Evolutionary conservation across 208 protist species (phyloP).

Genomic region (Tritrichomonas musculus): DNA sequence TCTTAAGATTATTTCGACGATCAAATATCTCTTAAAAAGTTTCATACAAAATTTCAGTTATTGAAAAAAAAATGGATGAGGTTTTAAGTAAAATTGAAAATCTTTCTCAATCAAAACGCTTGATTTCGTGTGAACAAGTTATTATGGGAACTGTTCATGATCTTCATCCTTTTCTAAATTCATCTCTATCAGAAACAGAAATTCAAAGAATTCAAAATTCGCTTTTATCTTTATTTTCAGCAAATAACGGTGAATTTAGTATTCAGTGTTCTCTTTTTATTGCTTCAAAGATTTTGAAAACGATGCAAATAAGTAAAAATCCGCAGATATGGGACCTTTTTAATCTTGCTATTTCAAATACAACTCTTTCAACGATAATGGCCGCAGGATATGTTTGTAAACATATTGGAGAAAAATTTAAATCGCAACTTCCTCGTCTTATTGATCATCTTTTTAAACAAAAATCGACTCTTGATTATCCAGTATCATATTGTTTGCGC

Average conservation of each 20-base stretch:
- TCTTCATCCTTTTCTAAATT: background rate
- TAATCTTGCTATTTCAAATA: background rate
- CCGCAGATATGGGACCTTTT: background rate
- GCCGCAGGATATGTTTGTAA: background rate
- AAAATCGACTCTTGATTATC: background rate
- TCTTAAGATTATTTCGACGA: too few species aligned
- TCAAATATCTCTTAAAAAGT: too few species aligned
- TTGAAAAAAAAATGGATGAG: too few species aligned
- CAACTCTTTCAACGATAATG: background rate
- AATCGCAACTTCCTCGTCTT: background rate
- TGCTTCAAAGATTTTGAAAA: background rate
- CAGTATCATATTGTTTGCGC: background rate
- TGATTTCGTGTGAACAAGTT: background rate
- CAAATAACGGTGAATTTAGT: background rate
- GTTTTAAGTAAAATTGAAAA: background rate
- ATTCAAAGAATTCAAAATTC: background rate
- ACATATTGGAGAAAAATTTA: constrained; percentile 21
- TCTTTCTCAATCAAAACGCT: background rate
- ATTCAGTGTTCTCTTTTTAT: background rate
- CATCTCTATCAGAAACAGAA: too few species aligned
- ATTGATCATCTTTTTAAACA: constrained; percentile 8
- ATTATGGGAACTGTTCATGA: background rate
- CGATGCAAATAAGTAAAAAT: background rate
- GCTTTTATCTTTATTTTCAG: background rate
- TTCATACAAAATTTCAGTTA: too few species aligned